Conservation (phyloP, 345 rosid species). For the Eucalyptus pauciflora region DNA sequence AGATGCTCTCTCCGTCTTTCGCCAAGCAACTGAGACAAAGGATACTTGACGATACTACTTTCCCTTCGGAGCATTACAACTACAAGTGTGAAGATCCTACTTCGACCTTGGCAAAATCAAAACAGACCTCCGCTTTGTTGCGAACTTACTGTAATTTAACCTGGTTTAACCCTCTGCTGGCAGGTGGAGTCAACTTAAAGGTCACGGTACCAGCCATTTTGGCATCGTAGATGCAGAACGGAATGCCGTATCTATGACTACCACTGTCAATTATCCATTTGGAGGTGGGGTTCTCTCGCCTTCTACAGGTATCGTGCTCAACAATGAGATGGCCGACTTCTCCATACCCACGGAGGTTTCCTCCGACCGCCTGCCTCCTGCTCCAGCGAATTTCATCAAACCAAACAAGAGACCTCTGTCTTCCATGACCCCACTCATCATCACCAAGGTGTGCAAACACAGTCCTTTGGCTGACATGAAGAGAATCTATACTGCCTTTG, state of each 20-base stretch:
- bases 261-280: constrained; percentile 55
- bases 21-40: constrained; percentile 38
- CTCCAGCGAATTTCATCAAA: constrained; percentile 68
- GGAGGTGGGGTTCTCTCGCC: constrained; percentile 77
- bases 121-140: not conserved
- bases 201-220: constrained; percentile 94
- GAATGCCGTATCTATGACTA: constrained; percentile 79
- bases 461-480: not conserved
- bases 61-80: constrained; percentile 71
- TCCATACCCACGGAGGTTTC: constrained; percentile 53
- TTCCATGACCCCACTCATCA: constrained; percentile 84
- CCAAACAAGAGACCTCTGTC: constrained; percentile 87
- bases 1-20: constrained; percentile 58
- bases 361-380: constrained; percentile 71
- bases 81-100: constrained; percentile 13
- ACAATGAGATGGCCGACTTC: constrained; percentile 94
- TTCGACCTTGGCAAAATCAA: not conserved
- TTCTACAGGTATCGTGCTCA: constrained; percentile 69
- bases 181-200: constrained; percentile 85
- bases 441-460: constrained; percentile 58
- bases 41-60: constrained; percentile 74
- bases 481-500: not conserved
- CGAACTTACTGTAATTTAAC: not conserved
- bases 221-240: constrained; percentile 71
- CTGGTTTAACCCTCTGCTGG: not conserved